phyloP scores from a whole-genome alignment of 371 early-diverging fungal species.

The Chytridium lagenaria region DNA sequence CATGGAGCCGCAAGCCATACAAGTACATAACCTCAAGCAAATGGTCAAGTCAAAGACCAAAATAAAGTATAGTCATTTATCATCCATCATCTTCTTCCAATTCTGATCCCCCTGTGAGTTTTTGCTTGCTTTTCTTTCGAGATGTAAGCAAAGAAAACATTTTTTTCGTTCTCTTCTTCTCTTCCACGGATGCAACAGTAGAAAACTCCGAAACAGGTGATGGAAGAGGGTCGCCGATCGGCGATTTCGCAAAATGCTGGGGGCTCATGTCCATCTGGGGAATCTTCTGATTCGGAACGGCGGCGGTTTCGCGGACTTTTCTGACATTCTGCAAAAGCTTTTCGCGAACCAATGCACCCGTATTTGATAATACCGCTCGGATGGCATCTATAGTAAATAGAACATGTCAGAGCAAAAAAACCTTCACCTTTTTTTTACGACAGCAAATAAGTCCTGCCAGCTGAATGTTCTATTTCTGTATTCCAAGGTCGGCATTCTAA shows the following conservation, averaged over 20 bases:
- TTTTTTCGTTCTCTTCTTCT: background rate
- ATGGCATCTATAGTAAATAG: conserved; percentile 54
- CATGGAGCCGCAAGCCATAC: conserved; percentile 52
- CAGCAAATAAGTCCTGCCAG: conserved; percentile 68
- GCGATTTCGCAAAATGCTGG: background rate
- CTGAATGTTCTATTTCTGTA: conserved; percentile 81
- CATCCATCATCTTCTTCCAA: conserved; percentile 1
- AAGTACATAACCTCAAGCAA: conserved; percentile 54
- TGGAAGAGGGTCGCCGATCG: too few relatives aligned
- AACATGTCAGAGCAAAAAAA: conserved; percentile 14
- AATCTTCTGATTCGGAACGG: background rate
- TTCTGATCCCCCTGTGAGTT: background rate
- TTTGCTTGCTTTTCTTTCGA: background rate
- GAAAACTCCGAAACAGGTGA: too few relatives aligned
- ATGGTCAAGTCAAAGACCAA: conserved; percentile 13
- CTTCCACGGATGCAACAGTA: background rate
- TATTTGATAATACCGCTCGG: conserved; percentile 66
- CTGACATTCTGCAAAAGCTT: conserved; percentile 55
- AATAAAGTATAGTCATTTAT: background rate
- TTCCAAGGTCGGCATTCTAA: conserved; percentile 74
- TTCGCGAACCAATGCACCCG: conserved; percentile 69
- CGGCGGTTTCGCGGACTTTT: background rate
- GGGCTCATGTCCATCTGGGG: background rate
- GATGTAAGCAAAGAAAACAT: background rate
- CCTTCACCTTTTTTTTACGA: conserved; percentile 71